Evolutionary conservation across 164 flowering plant species (phyloP), one percentile per base, ranked within the genome.

Genomic region (Taxillus chinensis): DNA sequence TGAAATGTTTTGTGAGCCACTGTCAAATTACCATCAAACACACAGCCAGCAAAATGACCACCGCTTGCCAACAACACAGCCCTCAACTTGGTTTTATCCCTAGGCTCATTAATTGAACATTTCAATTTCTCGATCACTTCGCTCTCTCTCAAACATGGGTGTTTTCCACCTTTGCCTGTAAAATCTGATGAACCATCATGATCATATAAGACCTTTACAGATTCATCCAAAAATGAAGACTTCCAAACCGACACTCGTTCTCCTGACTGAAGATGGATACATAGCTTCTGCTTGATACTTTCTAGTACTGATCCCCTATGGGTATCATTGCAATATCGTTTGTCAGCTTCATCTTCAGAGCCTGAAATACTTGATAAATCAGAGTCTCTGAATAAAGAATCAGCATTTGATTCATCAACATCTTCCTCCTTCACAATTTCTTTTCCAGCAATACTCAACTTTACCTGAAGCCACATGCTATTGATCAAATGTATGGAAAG

Each of bases 31-130:
- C 97, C 97, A 83, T 93, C 92, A 74, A 93, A 89, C 39, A 89
- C 99, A 68, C 96, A 86, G 8, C 92, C 97, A 63, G 96, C 97
- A 83, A 93, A 90, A 69, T 93, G 97, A 3, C 99, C 99, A 63
- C 90, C 99, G 62, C 90, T 83, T 3, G 87, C 89, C 64, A 90
- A 96, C 78, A 93, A 72, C 62, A 90, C 83, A 70, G 84, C 68
- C 77, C 97, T 79, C 69, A 88, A 64, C 57, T 59, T 65, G 45
- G 76, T 74, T 56, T 67, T 71, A 78, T 85, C 81, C 63, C 88
- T 77, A 8, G 85, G 81, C 75, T 89, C 96, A 56, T 60, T 70
- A 43, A 72, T 64, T 72, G 86, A 67, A 60, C 8, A 8, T 61
- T 70, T 80, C 73, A 93, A 68, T 65, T 83, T 89, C 67, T 76